Evolutionary conservation across 2,329 filamentous ascomycete genomes (phyloP).

Genomic region (Raffaelea albimanens): DNA sequence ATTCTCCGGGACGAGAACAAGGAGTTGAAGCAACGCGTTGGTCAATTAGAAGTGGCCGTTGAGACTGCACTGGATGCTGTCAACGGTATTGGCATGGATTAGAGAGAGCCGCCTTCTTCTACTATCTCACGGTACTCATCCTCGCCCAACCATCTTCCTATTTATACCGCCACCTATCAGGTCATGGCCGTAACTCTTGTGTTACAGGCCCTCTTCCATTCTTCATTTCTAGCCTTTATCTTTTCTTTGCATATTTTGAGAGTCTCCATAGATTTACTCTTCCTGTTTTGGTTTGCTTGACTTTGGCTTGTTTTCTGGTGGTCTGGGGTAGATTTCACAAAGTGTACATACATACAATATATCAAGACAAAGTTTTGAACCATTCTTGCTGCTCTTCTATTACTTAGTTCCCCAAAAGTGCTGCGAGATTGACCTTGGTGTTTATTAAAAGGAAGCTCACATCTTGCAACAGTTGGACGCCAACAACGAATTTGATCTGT

Average conservation of each 20-base stretch:
- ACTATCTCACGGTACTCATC: background rate
- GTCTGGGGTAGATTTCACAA: too few relatives aligned
- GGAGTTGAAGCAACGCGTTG: constrained; percentile 49
- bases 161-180: too few relatives aligned
- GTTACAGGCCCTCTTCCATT: background rate
- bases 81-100: constrained; percentile 41
- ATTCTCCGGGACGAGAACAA: constrained; percentile 53
- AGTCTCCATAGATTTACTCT: too few relatives aligned
- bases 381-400: constrained; percentile 1
- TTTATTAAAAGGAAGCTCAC: too few relatives aligned
- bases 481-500: too few relatives aligned
- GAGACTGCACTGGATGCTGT: constrained; percentile 52
- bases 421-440: too few relatives aligned
- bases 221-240: constrained; percentile 1
- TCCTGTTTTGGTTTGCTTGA: too few relatives aligned
- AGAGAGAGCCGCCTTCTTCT: background rate
- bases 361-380: background rate
- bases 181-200: too few relatives aligned
- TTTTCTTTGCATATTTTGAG: too few relatives aligned
- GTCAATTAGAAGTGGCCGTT: constrained; percentile 48
- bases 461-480: too few relatives aligned
- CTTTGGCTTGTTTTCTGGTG: too few relatives aligned
- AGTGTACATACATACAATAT: background rate
- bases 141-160: too few relatives aligned
- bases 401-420: background rate